phyloP scores from a whole-genome alignment of 345 rosid species.

The Salix arbutifolia region DNA sequence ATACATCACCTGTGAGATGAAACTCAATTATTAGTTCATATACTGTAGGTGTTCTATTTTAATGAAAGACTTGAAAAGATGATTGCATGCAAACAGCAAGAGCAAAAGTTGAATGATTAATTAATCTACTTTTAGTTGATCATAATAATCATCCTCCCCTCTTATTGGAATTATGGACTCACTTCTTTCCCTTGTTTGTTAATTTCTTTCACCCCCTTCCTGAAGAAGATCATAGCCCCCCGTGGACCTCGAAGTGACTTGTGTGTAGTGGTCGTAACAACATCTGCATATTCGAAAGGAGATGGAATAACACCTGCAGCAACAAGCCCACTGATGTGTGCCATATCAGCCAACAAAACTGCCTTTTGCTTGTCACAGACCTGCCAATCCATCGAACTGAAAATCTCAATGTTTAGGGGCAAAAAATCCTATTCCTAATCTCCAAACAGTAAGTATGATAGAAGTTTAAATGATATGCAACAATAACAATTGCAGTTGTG shows the following conservation, averaged over 20 bases:
- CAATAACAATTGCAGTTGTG: too few species aligned
- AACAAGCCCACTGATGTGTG: conserved; percentile 94
- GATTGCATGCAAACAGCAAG: neutral
- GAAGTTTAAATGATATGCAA: too few species aligned
- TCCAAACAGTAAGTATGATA: neutral
- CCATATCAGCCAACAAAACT: conserved; percentile 85
- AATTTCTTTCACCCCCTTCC: conserved; percentile 82
- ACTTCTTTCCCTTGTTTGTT: conserved; percentile 94
- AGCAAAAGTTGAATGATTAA: neutral
- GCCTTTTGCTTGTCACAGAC: conserved; percentile 97
- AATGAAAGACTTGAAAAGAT: neutral
- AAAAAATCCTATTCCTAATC: neutral
- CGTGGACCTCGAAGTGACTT: conserved; percentile 98
- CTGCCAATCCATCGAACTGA: conserved; percentile 38
- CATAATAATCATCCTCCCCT: neutral
- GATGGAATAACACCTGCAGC: conserved; percentile 96
- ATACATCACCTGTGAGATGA: conserved; percentile 64
- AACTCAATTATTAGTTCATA: conserved; percentile 4
- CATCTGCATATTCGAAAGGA: conserved; percentile 92
- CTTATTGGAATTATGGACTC: conserved; percentile 13
- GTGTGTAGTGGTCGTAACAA: conserved; percentile 95
- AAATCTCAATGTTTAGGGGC: neutral
- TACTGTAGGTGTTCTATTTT: neutral
- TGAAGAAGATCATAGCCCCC: conserved; percentile 96
- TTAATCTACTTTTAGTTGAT: neutral